Evolutionary conservation across 371 early-diverging fungal genomes (phyloP).

Genomic region (Caulochytrium protostelioides): DNA sequence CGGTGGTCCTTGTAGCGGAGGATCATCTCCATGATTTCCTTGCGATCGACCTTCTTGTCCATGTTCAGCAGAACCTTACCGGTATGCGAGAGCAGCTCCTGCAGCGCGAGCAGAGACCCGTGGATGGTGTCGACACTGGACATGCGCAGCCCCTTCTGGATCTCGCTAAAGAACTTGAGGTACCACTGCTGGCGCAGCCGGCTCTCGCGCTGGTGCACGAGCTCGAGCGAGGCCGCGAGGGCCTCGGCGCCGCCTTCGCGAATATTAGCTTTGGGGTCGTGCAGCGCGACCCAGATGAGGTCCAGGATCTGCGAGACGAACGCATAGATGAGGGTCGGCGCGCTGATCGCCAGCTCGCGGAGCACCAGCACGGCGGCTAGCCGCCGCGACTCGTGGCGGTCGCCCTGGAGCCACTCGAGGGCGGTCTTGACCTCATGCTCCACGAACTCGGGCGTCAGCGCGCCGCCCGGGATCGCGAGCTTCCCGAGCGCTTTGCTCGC

Average conservation of each 20-base stretch:
- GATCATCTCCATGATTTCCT: slow-evolving; percentile 51
- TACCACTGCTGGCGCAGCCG: slow-evolving; percentile 47
- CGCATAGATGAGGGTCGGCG: slow-evolving; percentile 65
- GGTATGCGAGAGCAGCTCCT: slow-evolving; percentile 57
- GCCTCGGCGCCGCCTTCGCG: slow-evolving; percentile 76
- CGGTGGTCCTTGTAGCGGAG: slow-evolving; percentile 57
- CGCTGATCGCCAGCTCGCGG: slow-evolving; percentile 54
- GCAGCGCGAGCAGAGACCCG: slow-evolving; percentile 60
- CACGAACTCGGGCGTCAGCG: slow-evolving; percentile 60
- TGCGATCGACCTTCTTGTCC: slow-evolving; percentile 37
- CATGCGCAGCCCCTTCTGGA: slow-evolving; percentile 46
- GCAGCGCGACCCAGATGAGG: slow-evolving; percentile 61
- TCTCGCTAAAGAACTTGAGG: slow-evolving; percentile 61
- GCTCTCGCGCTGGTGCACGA: slow-evolving; percentile 62
- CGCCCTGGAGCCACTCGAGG: slow-evolving; percentile 75
- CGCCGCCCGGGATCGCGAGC: slow-evolving; percentile 32
- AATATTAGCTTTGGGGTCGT: slow-evolving; percentile 55
- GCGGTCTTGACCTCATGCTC: slow-evolving; percentile 72
- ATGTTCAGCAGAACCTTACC: slow-evolving; percentile 37
- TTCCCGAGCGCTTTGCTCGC: slow-evolving; percentile 61
- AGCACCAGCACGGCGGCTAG: slow-evolving; percentile 74
- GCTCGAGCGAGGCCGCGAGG: slow-evolving; percentile 55
- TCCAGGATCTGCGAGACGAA: slow-evolving; percentile 69
- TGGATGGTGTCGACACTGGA: slow-evolving; percentile 64
- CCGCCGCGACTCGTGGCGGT: slow-evolving; percentile 50